phyloP scores from a whole-genome alignment of 306 rosid species.

The Ceratonia siliqua region DNA sequence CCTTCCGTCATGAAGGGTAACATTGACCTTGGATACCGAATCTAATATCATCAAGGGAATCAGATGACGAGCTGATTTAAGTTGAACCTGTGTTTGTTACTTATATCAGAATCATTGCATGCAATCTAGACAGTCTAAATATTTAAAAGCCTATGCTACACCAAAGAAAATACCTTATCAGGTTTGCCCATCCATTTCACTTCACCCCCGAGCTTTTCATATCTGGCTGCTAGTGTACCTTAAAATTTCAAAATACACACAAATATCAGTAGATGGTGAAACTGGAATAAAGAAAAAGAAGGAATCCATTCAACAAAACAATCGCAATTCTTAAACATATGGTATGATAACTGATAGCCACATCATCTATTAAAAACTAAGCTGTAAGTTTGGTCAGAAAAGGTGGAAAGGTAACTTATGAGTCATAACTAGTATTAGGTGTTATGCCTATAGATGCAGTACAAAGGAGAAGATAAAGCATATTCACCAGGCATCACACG shows the following conservation, averaged over 20 bases:
- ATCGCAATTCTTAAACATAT: background rate
- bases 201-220: slow-evolving; percentile 92
- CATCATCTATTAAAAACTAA: slow-evolving; percentile 11
- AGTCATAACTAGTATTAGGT: background rate
- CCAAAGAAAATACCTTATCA: slow-evolving; percentile 59
- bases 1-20: background rate
- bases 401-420: background rate
- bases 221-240: slow-evolving; percentile 90
- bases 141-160: slow-evolving; percentile 2
- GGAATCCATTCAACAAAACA: slow-evolving; percentile 6
- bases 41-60: background rate
- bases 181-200: slow-evolving; percentile 99
- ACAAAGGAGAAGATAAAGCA: slow-evolving; percentile 20
- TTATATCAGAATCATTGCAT: background rate
- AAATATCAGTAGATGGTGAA: slow-evolving; percentile 22
- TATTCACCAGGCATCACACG: slow-evolving; percentile 92
- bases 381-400: background rate
- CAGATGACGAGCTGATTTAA: background rate
- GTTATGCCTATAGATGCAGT: background rate
- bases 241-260: slow-evolving; percentile 20
- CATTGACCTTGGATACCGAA: background rate
- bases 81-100: background rate
- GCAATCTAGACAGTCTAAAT: slow-evolving; percentile 20
- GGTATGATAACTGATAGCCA: background rate
- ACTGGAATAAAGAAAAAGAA: background rate